Evolutionary conservation across 768 basidiomycete species (phyloP), one percentile per base, ranked within the genome.

Genomic region (Phlebiopsis flavidoalba): DNA sequence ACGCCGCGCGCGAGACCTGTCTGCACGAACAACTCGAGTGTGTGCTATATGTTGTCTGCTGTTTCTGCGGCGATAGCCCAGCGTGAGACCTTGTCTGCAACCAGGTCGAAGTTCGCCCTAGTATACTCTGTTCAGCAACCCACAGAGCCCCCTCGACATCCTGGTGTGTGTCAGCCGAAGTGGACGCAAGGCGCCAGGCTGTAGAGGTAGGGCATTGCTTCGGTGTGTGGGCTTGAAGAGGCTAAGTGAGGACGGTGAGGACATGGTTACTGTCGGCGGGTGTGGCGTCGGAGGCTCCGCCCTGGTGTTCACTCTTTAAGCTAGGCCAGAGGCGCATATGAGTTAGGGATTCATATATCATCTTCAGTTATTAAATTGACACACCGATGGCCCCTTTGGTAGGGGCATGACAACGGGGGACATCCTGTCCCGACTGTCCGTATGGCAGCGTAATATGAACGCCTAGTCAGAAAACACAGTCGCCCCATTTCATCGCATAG

Each of bases 71-170:
- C 75, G 71, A 81, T 78, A 49, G 80, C 79, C 76, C 79, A 80
- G 26, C 74, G 74, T 52, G 81, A 73, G 64, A 84, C 80, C 65
- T 79, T 77, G 47, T 73, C 69, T 45, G 81, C 77, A 63, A 83
- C 79, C 45, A 75, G 74, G 54, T 80, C 79, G 71, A 83, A 82
- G 63, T 77, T 78, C 62, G 79, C 76, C 62, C 77, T 70, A 3
- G 82, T 81, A 40, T n/a, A 85, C 75, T 74, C 82, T 83, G 79
- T 85, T 85, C 64, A 85, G 76, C 57, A 84, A 69, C 47, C 80
- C 76, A 68, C 83, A 83, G 67, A 83, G 77, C 67, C 80, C 80
- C 55, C 79, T 75, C 59, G 80, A 77, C 52, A 82, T 75, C 59
- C 74, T 71, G n/a, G 45, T 74, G 74, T 17, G 73, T 71, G 66